phyloP scores from a whole-genome alignment of 148 eudicot species.

The Rhododendron simsii region DNA sequence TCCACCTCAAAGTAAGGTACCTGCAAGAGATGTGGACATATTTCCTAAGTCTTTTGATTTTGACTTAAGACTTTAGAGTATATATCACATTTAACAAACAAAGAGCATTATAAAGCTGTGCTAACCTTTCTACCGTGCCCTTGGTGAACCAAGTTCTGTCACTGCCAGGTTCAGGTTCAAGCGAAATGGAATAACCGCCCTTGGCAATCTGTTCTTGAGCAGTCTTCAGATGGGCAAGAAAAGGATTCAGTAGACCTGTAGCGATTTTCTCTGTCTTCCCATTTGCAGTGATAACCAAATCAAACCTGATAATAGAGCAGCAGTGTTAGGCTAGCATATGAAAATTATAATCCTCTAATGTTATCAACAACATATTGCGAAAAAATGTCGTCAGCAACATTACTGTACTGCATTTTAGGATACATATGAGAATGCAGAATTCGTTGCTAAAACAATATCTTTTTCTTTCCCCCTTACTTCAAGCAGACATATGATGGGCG shows the following conservation, averaged over 20 bases:
- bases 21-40: not conserved
- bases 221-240: constrained; percentile 82
- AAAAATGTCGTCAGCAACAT: not conserved
- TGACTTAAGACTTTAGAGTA: not conserved
- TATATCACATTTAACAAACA: not conserved
- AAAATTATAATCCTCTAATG: not conserved
- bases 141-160: constrained; percentile 88
- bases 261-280: constrained; percentile 87
- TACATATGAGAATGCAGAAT: not conserved
- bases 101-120: constrained; percentile 6
- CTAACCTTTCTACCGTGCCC: constrained; percentile 87
- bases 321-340: constrained; percentile 13
- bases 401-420: not conserved
- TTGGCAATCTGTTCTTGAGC: constrained; percentile 94
- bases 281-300: constrained; percentile 73
- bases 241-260: constrained; percentile 87
- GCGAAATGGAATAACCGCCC: constrained; percentile 91
- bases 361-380: not conserved
- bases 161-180: constrained; percentile 52
- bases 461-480: not conserved
- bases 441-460: not conserved
- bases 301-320: constrained; percentile 59
- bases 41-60: not conserved
- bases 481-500: not conserved
- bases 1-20: not conserved